Evolutionary conservation across 148 eudicot species (phyloP).

Genomic region (Cornus kousa): DNA sequence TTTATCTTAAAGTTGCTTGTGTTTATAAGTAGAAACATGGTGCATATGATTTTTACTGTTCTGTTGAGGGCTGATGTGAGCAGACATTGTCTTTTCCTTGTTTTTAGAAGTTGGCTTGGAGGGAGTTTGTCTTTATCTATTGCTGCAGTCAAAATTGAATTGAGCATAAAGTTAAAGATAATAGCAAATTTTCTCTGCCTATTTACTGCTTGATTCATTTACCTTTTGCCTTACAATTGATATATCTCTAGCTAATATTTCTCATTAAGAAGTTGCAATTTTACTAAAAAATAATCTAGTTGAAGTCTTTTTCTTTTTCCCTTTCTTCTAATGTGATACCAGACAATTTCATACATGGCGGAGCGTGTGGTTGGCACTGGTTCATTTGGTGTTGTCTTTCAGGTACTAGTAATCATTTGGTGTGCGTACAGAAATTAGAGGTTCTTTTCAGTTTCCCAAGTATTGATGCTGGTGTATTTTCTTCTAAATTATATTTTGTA

Average conservation of each 20-base stretch:
- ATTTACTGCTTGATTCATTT: background rate
- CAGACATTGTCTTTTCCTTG: background rate
- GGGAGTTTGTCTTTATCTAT: too few relatives aligned
- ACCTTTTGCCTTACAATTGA: background rate
- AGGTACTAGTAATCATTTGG: constrained; percentile 42
- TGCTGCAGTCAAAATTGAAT: too few relatives aligned
- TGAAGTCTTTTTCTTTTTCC: background rate
- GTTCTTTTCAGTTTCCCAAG: background rate
- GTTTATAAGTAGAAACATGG: background rate
- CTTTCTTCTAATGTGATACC: constrained; percentile 9
- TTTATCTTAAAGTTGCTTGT: too few relatives aligned
- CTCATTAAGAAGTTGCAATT: background rate
- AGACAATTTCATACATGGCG: constrained; percentile 90
- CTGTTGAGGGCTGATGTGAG: background rate
- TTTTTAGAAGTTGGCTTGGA: too few relatives aligned
- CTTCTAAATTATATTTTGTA: constrained; percentile 1
- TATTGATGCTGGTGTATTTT: constrained; percentile 6
- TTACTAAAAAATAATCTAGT: background rate
- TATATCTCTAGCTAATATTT: background rate
- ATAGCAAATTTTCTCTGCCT: too few relatives aligned
- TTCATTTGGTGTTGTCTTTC: constrained; percentile 91
- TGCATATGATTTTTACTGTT: background rate
- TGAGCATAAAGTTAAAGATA: too few relatives aligned
- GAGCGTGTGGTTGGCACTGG: constrained; percentile 98
- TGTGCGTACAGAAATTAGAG: background rate